Evolutionary conservation across 2,329 filamentous ascomycete species (phyloP).

Genomic region (Talaromyces verruculosus): DNA sequence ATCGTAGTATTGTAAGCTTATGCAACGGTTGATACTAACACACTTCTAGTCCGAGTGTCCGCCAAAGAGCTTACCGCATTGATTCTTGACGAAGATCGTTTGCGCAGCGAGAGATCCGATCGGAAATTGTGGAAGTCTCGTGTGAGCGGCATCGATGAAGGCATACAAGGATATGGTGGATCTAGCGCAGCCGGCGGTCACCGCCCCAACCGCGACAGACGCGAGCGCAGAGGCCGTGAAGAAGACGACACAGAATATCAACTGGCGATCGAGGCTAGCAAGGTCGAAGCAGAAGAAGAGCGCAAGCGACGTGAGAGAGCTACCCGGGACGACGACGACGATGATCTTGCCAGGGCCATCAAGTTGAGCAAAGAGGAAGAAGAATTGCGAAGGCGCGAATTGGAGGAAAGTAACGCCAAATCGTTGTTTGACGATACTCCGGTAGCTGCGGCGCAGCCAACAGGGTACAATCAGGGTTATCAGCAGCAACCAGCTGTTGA

Average conservation of each 20-base stretch:
- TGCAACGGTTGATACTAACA: background rate
- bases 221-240: constrained; percentile 57
- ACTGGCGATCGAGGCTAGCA: constrained; percentile 91
- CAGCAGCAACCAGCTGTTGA: constrained; percentile 95
- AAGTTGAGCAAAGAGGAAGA: constrained; percentile 95
- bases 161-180: constrained; percentile 46
- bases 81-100: constrained; percentile 87
- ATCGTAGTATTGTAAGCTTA: background rate
- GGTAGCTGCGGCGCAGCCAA: constrained; percentile 69
- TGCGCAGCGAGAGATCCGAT: constrained; percentile 86
- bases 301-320: constrained; percentile 65
- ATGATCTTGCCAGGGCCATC: constrained; percentile 92
- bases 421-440: constrained; percentile 84
- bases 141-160: constrained; percentile 86
- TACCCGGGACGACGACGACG: constrained; percentile 65
- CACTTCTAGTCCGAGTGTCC: constrained; percentile 75
- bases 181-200: constrained; percentile 35
- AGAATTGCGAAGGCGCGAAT: constrained; percentile 72
- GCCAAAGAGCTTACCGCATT: constrained; percentile 93
- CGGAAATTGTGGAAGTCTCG: constrained; percentile 95
- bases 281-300: constrained; percentile 91
- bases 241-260: constrained; percentile 90
- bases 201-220: constrained; percentile 45
- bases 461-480: constrained; percentile 94
- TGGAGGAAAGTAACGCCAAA: constrained; percentile 80